phyloP scores from a whole-genome alignment of 2,329 filamentous ascomycete species.

The Didymella exigua region DNA sequence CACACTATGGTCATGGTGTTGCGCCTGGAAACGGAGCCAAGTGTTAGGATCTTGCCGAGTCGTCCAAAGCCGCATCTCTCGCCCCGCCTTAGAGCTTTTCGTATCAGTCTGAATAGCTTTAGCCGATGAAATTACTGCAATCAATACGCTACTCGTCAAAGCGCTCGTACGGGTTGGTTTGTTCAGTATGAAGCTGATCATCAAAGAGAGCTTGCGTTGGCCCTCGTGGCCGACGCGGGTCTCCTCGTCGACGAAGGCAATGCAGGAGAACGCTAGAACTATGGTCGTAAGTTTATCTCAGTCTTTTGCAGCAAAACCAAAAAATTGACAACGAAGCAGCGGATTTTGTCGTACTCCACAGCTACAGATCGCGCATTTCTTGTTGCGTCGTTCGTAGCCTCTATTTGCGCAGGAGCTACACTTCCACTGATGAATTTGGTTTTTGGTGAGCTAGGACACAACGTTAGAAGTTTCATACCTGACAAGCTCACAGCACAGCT shows the following conservation, averaged over 20 bases:
- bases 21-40: not conserved
- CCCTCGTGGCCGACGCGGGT: not conserved
- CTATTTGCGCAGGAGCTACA: constrained; percentile 29
- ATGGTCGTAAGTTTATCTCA: not conserved
- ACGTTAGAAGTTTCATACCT: not conserved
- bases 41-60: not conserved
- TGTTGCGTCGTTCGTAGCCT: constrained; percentile 23
- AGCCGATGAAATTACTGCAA: not conserved
- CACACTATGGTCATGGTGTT: not conserved
- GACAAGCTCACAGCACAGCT: constrained; percentile 14
- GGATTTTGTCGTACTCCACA: constrained; percentile 30
- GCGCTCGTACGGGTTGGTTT: not conserved
- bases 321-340: constrained; percentile 13
- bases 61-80: not conserved
- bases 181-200: not conserved
- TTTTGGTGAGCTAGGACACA: constrained; percentile 54
- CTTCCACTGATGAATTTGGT: constrained; percentile 64
- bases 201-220: not conserved
- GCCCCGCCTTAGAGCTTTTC: not conserved
- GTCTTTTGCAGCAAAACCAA: not conserved
- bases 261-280: not conserved
- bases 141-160: not conserved
- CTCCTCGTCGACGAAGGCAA: not conserved
- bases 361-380: constrained; percentile 22
- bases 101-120: not conserved